Conservation (phyloP, 2,329 filamentous ascomycete genomes). For the Talaromyces sp. region DNA sequence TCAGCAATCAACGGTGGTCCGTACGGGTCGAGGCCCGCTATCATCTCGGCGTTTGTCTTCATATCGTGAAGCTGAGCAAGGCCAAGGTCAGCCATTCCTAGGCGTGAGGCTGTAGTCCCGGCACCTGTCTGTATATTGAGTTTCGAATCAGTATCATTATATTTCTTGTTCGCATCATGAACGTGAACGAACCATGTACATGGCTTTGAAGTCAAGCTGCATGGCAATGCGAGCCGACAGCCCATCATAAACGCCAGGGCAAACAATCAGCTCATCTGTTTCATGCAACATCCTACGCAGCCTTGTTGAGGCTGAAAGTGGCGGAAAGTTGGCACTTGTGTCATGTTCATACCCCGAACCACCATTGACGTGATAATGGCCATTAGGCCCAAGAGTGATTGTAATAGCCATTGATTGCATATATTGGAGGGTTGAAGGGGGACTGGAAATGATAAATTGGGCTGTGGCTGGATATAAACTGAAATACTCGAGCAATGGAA, state of each 20-base stretch:
- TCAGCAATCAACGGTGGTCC: constrained; percentile 48
- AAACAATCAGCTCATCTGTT: constrained; percentile 32
- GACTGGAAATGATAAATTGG: background rate
- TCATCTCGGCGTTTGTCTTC: constrained; percentile 53
- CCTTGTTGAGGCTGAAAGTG: constrained; percentile 6
- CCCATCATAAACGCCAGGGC: constrained; percentile 49
- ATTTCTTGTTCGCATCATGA: background rate
- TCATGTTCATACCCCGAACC: background rate
- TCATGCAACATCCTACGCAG: constrained; percentile 7
- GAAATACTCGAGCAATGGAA: background rate
- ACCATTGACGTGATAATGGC: constrained; percentile 8
- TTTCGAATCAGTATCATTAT: background rate
- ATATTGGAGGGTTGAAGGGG: background rate
- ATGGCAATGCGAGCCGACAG: constrained; percentile 35
- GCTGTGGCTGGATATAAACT: background rate
- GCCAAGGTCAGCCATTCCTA: constrained; percentile 47
- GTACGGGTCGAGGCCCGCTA: constrained; percentile 45
- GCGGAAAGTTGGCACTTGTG: background rate
- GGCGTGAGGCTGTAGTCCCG: constrained; percentile 44
- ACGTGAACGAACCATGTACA: constrained; percentile 43
- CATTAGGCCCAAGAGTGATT: constrained; percentile 3
- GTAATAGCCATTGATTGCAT: constrained; percentile 6
- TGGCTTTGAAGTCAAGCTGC: constrained; percentile 4
- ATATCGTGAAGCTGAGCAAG: constrained; percentile 50
- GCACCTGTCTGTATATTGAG: constrained; percentile 40